These are phyloP conservation scores for Pseudocercospora macadamiae DNA, from an alignment of 2,329 filamentous ascomycete species.

Conservation along the genomic window DNA sequence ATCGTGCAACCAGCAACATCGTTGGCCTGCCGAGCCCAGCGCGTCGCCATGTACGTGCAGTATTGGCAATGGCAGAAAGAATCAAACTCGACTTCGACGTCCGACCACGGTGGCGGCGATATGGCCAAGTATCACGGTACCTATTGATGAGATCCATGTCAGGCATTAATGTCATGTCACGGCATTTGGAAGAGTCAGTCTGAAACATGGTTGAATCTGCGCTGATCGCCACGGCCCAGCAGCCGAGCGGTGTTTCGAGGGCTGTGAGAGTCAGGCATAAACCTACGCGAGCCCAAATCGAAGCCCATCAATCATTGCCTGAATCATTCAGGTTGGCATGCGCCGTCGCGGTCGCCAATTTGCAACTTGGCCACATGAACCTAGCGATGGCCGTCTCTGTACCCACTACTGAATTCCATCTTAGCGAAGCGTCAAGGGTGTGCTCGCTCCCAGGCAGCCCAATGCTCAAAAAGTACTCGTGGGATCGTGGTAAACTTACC, in stretches of 20 bases:
- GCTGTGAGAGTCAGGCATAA: slow-evolving; percentile 16
- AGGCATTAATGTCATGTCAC: slow-evolving; percentile 16
- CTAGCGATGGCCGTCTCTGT: slow-evolving; percentile 3
- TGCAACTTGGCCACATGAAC: slow-evolving; percentile 4
- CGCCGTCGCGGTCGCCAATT: not conserved
- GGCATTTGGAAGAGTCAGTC: slow-evolving; percentile 14
- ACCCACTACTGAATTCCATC: no score
- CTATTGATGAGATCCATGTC: not conserved
- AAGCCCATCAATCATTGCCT: slow-evolving; percentile 6
- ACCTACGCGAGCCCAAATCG: slow-evolving; percentile 12
- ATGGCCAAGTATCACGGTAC: not conserved
- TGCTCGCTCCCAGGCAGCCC: slow-evolving; percentile 2
- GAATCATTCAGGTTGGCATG: slow-evolving; percentile 4
- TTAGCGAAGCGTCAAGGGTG: not conserved
- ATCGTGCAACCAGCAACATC: slow-evolving; percentile 1
- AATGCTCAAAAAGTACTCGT: slow-evolving; percentile 7
- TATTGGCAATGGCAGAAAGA: no score
- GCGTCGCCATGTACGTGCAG: no score
- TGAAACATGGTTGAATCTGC: slow-evolving; percentile 23
- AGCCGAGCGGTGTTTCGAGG: slow-evolving; percentile 15
- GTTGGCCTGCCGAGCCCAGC: slow-evolving; percentile 4
- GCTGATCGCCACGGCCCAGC: slow-evolving; percentile 17
- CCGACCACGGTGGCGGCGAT: not conserved
- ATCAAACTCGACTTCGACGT: not conserved
- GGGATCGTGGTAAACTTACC: slow-evolving; percentile 17